phyloP scores from a whole-genome alignment of 2,329 filamentous ascomycete genomes.

The Xylariaceae sp. region DNA sequence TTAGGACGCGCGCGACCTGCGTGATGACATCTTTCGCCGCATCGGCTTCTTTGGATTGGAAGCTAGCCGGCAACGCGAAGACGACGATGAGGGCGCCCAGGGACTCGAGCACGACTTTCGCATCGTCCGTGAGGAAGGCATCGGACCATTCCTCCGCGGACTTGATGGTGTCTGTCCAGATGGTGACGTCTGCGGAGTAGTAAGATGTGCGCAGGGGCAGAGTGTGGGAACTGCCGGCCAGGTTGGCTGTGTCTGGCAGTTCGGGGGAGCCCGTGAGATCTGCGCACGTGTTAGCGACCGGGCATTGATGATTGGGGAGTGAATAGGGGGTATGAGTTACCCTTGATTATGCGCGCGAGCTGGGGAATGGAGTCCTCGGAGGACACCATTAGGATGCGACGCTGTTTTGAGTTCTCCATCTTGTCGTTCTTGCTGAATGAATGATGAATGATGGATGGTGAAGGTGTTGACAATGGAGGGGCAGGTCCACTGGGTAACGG shows the following conservation, averaged over 20 bases:
- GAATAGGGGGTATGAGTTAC: constrained; percentile 32
- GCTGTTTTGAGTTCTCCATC: constrained; percentile 45
- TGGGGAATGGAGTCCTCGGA: constrained; percentile 42
- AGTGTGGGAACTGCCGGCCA: constrained; percentile 56
- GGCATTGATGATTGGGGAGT: not conserved
- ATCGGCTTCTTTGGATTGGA: constrained; percentile 22
- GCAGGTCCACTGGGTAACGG: no score
- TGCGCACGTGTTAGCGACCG: no score
- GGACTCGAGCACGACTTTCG: constrained; percentile 55
- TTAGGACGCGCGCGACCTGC: constrained; percentile 51
- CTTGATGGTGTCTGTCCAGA: constrained; percentile 57
- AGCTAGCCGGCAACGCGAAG: constrained; percentile 39
- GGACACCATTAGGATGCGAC: constrained; percentile 55
- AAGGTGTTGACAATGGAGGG: constrained; percentile 15
- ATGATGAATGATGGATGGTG: not conserved
- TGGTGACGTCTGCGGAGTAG: constrained; percentile 55
- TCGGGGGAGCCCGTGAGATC: constrained; percentile 49
- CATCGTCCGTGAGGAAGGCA: constrained; percentile 56
- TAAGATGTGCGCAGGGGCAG: constrained; percentile 54
- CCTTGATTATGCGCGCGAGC: constrained; percentile 48
- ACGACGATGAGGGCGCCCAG: constrained; percentile 56
- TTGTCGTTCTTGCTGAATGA: not conserved
- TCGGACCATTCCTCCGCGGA: constrained; percentile 45
- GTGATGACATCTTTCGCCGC: constrained; percentile 41
- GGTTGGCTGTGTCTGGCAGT: constrained; percentile 33